These are phyloP conservation scores for Plasmopara viticola DNA, from an alignment of 352 stramenopile species.

Conservation along the genomic window DNA sequence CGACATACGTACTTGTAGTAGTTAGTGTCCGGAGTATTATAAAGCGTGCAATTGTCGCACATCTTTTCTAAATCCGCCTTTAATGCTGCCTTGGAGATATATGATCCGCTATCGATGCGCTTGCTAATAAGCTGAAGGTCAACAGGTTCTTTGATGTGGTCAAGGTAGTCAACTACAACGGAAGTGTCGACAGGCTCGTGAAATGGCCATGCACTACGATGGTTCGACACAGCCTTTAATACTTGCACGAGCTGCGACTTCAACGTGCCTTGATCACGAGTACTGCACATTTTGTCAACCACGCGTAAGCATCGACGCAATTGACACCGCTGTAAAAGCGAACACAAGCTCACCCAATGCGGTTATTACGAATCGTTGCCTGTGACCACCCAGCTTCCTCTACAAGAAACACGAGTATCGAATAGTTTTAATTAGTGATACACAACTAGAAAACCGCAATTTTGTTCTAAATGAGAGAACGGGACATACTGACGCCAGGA, in stretches of 20 bases:
- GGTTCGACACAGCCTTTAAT: conserved; percentile 88
- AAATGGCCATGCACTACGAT: conserved; percentile 97
- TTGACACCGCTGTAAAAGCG: conserved; percentile 1
- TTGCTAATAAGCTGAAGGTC: conserved; percentile 80
- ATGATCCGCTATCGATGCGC: conserved; percentile 77
- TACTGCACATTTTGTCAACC: conserved; percentile 22
- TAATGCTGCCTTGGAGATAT: conserved; percentile 89
- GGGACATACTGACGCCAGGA: conserved; percentile 74
- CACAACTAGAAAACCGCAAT: not conserved
- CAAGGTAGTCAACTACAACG: conserved; percentile 95
- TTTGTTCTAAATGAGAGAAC: too few species aligned
- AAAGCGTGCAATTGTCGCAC: conserved; percentile 96
- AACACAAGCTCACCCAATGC: conserved; percentile 49
- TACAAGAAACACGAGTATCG: conserved; percentile 15
- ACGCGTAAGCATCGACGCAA: conserved; percentile 2
- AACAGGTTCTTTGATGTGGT: conserved; percentile 95
- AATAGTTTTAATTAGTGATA: not conserved
- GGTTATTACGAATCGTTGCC: conserved; percentile 79
- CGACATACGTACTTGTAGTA: conserved; percentile 90
- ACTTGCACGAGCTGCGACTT: conserved; percentile 85
- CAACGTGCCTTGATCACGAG: conserved; percentile 68
- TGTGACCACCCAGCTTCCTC: conserved; percentile 84
- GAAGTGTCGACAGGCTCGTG: conserved; percentile 94
- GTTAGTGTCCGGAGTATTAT: conserved; percentile 95
- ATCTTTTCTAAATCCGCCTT: conserved; percentile 94